Evolutionary conservation across 106 monocot genomes (phyloP).

Genomic region (Xerophyta viscosa): DNA sequence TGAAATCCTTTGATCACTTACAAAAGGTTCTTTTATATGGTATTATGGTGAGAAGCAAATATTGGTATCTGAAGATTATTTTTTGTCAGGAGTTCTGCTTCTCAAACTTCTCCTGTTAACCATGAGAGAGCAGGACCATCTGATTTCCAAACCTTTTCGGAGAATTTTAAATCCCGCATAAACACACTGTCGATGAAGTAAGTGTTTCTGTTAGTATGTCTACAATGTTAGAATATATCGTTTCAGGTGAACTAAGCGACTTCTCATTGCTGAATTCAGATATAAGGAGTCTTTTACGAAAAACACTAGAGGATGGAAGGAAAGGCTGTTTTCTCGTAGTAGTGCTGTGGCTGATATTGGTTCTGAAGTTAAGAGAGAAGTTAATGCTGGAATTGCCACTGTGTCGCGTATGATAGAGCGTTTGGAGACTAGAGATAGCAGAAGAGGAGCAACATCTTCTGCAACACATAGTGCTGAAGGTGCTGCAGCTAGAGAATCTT

Average conservation of each 20-base stretch:
- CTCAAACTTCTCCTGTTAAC: constrained; percentile 9
- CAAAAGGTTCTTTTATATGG: no score
- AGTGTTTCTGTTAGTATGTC: background rate
- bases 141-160: constrained; percentile 66
- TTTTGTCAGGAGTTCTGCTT: background rate
- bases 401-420: constrained; percentile 71
- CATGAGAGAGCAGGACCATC: constrained; percentile 70
- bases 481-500: constrained; percentile 8
- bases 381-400: constrained; percentile 63
- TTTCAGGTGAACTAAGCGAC: background rate
- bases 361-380: constrained; percentile 68
- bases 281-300: constrained; percentile 69
- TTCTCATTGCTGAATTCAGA: constrained; percentile 14
- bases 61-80: no score
- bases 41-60: no score
- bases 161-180: constrained; percentile 59
- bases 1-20: no score
- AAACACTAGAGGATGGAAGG: constrained; percentile 71
- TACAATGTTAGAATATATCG: background rate
- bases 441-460: constrained; percentile 13
- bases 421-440: constrained; percentile 43
- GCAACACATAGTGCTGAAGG: background rate
- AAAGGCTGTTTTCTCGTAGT: constrained; percentile 56
- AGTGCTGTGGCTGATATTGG: constrained; percentile 50
- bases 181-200: constrained; percentile 64